These are phyloP conservation scores for Magnaporthiopsis rhizophila DNA, from an alignment of 2,329 filamentous ascomycete species.

Conservation along the genomic window DNA sequence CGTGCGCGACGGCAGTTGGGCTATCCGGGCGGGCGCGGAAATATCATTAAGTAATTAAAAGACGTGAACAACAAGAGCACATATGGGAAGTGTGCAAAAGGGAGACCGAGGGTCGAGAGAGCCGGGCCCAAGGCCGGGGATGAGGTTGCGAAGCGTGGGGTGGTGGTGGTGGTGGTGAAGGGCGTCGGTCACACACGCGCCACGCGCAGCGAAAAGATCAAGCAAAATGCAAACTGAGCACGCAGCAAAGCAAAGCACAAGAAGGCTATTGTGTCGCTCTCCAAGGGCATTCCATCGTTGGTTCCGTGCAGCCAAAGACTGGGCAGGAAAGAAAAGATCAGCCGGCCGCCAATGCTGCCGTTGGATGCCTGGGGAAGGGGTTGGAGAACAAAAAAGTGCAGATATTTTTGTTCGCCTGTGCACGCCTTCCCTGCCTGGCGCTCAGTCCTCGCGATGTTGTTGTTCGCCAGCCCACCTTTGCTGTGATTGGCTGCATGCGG, in stretches of 20 bases:
- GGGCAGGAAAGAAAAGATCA: neutral
- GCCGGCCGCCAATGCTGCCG: neutral
- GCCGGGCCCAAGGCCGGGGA: neutral
- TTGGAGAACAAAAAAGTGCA: neutral
- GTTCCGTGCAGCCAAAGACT: neutral
- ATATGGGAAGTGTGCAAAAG: neutral
- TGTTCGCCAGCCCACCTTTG: conserved; percentile 17
- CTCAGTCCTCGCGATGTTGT: conserved; percentile 30
- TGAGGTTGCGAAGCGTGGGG: neutral
- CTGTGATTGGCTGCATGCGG: conserved; percentile 27
- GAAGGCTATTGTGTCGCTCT: neutral
- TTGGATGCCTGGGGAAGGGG: neutral
- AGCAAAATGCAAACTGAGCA: neutral
- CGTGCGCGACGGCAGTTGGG: neutral
- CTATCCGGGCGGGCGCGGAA: neutral
- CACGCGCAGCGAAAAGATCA: neutral
- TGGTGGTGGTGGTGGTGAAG: neutral
- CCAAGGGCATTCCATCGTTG: neutral
- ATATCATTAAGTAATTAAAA: conserved; percentile 1
- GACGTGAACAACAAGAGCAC: neutral
- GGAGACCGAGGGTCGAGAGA: neutral
- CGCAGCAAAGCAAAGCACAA: neutral
- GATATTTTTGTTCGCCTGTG: neutral
- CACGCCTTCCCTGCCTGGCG: conserved; percentile 6
- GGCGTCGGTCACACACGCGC: neutral